Percentiles rank a stretch among this genome's conserved stretches.
phyloP scores from a whole-genome alignment of 2,329 filamentous ascomycete genomes.

The Hypoxylon sp. region DNA sequence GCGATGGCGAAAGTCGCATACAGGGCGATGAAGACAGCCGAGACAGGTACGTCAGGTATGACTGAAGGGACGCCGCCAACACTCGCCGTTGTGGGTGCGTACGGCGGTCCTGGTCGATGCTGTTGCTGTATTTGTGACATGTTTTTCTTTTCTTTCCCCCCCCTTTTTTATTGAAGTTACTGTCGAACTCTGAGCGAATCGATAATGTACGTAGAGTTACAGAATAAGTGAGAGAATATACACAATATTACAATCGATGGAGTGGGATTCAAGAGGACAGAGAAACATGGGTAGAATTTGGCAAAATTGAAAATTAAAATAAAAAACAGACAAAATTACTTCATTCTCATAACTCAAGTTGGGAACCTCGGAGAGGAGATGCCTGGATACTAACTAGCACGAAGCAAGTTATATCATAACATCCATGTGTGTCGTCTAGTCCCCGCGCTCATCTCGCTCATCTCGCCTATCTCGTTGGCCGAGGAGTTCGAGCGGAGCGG shows the following conservation, averaged over 20 bases:
- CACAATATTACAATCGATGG: not conserved
- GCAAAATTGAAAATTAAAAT: not conserved
- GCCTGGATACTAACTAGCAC: not conserved
- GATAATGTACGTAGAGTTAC: not conserved
- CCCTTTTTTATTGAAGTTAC: not conserved
- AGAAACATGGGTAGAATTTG: not conserved
- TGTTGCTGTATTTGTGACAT: constrained; percentile 42
- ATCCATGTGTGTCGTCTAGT: not conserved
- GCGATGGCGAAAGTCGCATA: constrained; percentile 65
- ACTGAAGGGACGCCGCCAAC: constrained; percentile 70
- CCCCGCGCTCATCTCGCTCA: not conserved
- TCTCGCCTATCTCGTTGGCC: not conserved
- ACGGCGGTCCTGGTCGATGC: constrained; percentile 53
- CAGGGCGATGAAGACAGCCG: constrained; percentile 70
- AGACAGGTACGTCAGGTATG: constrained; percentile 73
- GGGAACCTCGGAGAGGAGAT: not conserved
- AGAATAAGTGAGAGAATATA: not conserved
- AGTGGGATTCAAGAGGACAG: not conserved
- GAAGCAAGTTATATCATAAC: not conserved
- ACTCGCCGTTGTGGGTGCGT: constrained; percentile 58
- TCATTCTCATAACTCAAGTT: not conserved
- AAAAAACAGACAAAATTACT: not conserved
- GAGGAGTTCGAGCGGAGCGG: not conserved
- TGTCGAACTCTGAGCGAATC: not conserved
- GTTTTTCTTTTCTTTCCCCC: too few species aligned